These are phyloP conservation scores for Dimocarpus longan DNA, from an alignment of 345 rosid species.

Conservation along the genomic window DNA sequence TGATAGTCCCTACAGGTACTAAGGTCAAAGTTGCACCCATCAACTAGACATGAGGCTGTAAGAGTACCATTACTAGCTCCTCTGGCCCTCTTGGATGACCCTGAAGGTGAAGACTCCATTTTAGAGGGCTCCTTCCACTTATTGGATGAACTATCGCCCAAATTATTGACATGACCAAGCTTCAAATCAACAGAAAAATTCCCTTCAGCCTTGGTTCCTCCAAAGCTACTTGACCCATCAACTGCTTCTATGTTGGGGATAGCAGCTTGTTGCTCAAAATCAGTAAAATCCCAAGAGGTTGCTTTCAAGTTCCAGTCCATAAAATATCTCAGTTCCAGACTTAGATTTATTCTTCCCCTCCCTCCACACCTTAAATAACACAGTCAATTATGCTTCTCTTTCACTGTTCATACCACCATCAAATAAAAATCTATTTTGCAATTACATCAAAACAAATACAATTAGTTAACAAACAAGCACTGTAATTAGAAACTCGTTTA, in stretches of 20 bases:
- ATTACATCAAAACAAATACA: constrained; percentile 19
- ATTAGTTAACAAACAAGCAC: constrained; percentile 18
- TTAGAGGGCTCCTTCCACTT: constrained; percentile 52
- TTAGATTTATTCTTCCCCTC: constrained; percentile 9
- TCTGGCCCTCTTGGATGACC: constrained; percentile 63
- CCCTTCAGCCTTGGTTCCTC: constrained; percentile 33
- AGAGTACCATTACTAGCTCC: constrained; percentile 46
- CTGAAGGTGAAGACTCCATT: constrained; percentile 38
- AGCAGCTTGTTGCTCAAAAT: constrained; percentile 49
- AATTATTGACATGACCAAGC: constrained; percentile 62
- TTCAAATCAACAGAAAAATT: constrained; percentile 76
- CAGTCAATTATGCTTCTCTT: constrained; percentile 24
- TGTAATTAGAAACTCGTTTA: background rate
- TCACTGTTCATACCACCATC: constrained; percentile 19
- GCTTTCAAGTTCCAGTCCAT: constrained; percentile 87
- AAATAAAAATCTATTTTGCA: constrained; percentile 17
- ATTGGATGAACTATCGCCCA: constrained; percentile 37
- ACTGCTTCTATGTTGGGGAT: constrained; percentile 38
- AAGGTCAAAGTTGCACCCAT: constrained; percentile 73
- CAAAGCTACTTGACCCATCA: constrained; percentile 46
- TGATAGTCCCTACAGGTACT: constrained; percentile 75
- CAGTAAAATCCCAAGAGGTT: constrained; percentile 55
- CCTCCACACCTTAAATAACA: constrained; percentile 25
- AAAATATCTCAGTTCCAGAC: constrained; percentile 25
- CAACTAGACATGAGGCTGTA: constrained; percentile 64